Base-by-base conservation (phyloP, 169 alveolate species). In the Neospora caninum region DNA sequence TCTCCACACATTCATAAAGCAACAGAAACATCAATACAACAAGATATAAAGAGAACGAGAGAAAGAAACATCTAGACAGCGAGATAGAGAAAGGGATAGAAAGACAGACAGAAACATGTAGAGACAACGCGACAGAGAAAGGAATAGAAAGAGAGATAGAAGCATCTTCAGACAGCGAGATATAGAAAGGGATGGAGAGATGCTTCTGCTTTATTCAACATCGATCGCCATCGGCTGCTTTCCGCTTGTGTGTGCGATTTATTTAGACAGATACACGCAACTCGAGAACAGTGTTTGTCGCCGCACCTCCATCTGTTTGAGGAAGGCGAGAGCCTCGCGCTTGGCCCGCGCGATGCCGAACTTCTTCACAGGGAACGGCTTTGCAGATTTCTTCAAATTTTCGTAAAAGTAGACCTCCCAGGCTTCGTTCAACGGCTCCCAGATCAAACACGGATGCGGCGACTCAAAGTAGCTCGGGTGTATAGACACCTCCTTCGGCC, bases 291-390 rank as follows among this genome's bases (percentile, higher is more conserved):
- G n/a, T n/a, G n/a, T n/a, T n/a, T n/a, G n/a, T n/a, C n/a, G n/a
- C 13, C 58, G 2, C n/a, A 91, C 96, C 45, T 93, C 34, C 84
- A 87, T 92, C 64, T 67, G 92, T 20, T 80, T 27, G n/a, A 43
- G 43, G 34, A 93, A 93, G 29, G 38, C 45, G 39, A 54, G 27
- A 13, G 95, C 95, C 64, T 93, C 95, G 20, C 83, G 58, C 64
- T 93, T 93, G 38, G 93, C 92, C 53, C 69, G 43, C 41, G 41
- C 58, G 0, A 93, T 31, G 10, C 95, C 95, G 82, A 36, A 93
- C 82, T 93, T 93, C 64, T 93, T 93, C 58, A 93, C 92, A 49
- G 95, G 95, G 88, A 93, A 93, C 43, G 95, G 95, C 93, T 93
- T 93, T 31, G 93, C 86, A 36, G 70, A 53, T 36, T 41, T n/a